These are phyloP conservation scores for Phialophora tarda DNA, from an alignment of 2,329 filamentous ascomycete genomes.

Conservation along the genomic window DNA sequence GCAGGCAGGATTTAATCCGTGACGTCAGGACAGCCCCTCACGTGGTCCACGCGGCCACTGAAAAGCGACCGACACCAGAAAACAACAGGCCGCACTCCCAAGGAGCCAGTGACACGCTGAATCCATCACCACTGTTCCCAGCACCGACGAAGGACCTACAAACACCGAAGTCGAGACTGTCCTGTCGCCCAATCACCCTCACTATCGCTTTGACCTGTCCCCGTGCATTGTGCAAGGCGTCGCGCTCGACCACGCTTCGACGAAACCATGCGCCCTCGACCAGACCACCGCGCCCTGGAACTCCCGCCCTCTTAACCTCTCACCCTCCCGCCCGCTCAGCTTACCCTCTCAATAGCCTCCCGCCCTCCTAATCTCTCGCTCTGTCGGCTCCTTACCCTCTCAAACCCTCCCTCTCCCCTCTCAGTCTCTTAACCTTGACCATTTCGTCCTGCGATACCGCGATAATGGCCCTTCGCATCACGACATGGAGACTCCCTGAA, in stretches of 20 bases:
- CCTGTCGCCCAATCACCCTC: neutral
- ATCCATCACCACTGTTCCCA: neutral
- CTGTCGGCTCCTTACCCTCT: too few species aligned
- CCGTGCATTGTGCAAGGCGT: neutral
- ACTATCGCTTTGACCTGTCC: neutral
- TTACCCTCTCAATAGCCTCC: neutral
- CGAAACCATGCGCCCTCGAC: too few species aligned
- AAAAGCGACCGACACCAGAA: neutral
- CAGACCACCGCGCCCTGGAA: too few species aligned
- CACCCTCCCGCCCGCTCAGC: neutral
- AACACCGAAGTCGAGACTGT: neutral
- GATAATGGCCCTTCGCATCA: slow-evolving; percentile 76
- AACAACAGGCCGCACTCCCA: neutral
- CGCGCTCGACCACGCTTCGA: neutral
- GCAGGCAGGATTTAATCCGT: too few species aligned
- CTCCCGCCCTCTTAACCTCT: neutral
- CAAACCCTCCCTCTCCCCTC: too few species aligned
- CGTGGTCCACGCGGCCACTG: too few species aligned
- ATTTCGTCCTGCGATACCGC: neutral
- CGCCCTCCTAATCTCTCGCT: too few species aligned
- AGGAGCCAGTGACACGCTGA: neutral
- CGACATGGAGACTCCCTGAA: slow-evolving; percentile 86
- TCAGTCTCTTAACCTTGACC: neutral
- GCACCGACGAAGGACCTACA: neutral
- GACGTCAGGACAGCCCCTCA: too few species aligned